Conservation (phyloP, 768 basidiomycete species). For the Boletus subparvulus region DNA sequence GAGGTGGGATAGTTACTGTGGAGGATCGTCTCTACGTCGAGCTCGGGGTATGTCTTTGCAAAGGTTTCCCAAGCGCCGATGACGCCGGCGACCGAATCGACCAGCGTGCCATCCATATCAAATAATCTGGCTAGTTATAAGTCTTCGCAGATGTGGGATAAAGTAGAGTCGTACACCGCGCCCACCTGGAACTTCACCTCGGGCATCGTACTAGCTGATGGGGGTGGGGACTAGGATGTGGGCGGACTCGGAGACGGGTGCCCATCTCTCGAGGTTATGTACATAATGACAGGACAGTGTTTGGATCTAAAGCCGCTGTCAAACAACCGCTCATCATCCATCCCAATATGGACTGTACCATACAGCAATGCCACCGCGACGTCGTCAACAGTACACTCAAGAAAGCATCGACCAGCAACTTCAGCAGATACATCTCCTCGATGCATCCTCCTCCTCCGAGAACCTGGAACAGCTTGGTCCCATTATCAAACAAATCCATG, state of each 20-base stretch:
- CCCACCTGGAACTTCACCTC: slow-evolving; percentile 37
- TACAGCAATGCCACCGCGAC: slow-evolving; percentile 67
- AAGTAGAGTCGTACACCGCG: slow-evolving; percentile 37
- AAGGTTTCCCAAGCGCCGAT: slow-evolving; percentile 83
- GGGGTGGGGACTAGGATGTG: background rate
- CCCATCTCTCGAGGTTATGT: background rate
- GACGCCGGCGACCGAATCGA: slow-evolving; percentile 83
- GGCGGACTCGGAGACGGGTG: background rate
- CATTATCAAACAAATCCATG: slow-evolving; percentile 90
- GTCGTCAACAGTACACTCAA: slow-evolving; percentile 71
- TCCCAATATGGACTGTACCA: slow-evolving; percentile 13
- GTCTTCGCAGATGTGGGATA: background rate
- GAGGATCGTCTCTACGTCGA: slow-evolving; percentile 61
- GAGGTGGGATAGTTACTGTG: slow-evolving; percentile 47
- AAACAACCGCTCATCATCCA: slow-evolving; percentile 36
- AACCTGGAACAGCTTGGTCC: slow-evolving; percentile 95
- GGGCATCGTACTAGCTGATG: slow-evolving; percentile 28
- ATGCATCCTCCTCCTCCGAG: slow-evolving; percentile 85
- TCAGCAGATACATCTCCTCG: slow-evolving; percentile 87
- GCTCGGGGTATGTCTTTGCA: slow-evolving; percentile 61
- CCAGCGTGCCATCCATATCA: slow-evolving; percentile 82
- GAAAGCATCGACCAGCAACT: slow-evolving; percentile 87
- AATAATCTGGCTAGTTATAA: slow-evolving; percentile 49
- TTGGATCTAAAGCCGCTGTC: slow-evolving; percentile 37
- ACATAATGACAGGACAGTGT: slow-evolving; percentile 15